Base-by-base conservation (phyloP, 2,329 filamentous ascomycete species). In the Fusarium sublunatum region DNA sequence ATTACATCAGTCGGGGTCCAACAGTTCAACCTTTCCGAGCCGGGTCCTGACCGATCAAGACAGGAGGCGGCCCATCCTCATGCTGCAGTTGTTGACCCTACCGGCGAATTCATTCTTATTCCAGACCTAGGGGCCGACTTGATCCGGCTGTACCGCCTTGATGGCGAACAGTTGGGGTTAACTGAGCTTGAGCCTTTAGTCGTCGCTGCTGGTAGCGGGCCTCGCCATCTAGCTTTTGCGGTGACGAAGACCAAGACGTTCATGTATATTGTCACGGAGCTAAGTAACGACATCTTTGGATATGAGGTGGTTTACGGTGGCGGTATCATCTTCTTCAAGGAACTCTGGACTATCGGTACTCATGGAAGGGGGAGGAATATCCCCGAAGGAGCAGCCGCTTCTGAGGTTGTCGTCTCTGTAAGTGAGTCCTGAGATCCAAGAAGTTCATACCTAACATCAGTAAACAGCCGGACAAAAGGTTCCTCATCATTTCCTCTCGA, bases 401-500 rank as follows among this genome's bases (percentile, higher is more conserved):
- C 84, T 10, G 88, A 90, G 73, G 81, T 88, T 51, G 58, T 77
- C 6, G 64, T 89, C 35, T 86, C 86, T 40, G 86, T 88, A 76
- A 77, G 84, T 78, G 5, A 15, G 12, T 11, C 19, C 25, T n/a
- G 15, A 12, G 7, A 15, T 8, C n/a, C 5, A 46, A 7, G 8
- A 6, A 29, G 25, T 7, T 12, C 6, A 9, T n/a, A n/a, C 25
- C 38, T 63, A 28, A 51, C 22, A 32, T 26, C 44, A 52, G 26
- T 40, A 40, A 44, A 19, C 50, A 87, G 85, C 83, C 85, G 44
- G 84, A 87, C 69, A 78, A 82, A 58, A 83, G 82, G 32, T 91
- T 87, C 77, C 72, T 93, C 47, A 80, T 90, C 65, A 82, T 90
- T 38, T 89, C 88, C 3, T 90, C 90, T 62, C 88, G 91, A 60